Percentiles rank a stretch among this genome's conserved stretches.
Evolutionary conservation across 768 basidiomycete species (phyloP).

Genomic region (Pleurotus pulmonarius): DNA sequence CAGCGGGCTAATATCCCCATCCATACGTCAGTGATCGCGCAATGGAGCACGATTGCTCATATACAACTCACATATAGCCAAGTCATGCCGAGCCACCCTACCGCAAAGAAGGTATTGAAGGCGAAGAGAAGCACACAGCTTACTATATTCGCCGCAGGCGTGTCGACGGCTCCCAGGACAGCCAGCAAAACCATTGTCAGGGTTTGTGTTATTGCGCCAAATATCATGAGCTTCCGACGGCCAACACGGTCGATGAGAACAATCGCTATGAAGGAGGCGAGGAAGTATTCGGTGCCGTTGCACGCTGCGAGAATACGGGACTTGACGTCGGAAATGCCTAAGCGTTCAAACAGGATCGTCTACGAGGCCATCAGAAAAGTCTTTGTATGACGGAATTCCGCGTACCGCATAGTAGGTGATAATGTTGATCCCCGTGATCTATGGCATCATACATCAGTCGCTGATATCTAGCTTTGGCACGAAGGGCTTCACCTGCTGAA

Average conservation of each 20-base stretch:
- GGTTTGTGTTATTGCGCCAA: conserved; percentile 34
- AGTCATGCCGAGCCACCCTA: conserved; percentile 70
- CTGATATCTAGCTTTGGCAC: neutral
- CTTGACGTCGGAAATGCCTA: conserved; percentile 50
- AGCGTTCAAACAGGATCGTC: conserved; percentile 53
- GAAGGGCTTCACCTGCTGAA: conserved; percentile 45
- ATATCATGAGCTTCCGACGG: conserved; percentile 49
- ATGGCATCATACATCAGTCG: neutral
- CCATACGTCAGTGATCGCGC: too few species aligned
- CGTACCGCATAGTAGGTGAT: conserved; percentile 53
- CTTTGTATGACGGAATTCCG: neutral
- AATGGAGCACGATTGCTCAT: neutral
- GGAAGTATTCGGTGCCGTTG: conserved; percentile 47
- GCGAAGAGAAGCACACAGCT: conserved; percentile 59
- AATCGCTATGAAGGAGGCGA: conserved; percentile 44
- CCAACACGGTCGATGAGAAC: conserved; percentile 45
- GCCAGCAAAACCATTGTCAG: conserved; percentile 44
- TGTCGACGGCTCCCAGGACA: conserved; percentile 46
- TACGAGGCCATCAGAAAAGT: conserved; percentile 18
- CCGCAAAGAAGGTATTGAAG: conserved; percentile 70
- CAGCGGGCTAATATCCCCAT: conserved; percentile 39
- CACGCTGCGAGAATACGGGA: conserved; percentile 47
- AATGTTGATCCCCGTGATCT: conserved; percentile 62
- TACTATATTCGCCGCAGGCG: conserved; percentile 41
- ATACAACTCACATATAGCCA: conserved; percentile 55